Evolutionary conservation across 305 asterid genomes (phyloP).

Genomic region (Rubia tinctorum): DNA sequence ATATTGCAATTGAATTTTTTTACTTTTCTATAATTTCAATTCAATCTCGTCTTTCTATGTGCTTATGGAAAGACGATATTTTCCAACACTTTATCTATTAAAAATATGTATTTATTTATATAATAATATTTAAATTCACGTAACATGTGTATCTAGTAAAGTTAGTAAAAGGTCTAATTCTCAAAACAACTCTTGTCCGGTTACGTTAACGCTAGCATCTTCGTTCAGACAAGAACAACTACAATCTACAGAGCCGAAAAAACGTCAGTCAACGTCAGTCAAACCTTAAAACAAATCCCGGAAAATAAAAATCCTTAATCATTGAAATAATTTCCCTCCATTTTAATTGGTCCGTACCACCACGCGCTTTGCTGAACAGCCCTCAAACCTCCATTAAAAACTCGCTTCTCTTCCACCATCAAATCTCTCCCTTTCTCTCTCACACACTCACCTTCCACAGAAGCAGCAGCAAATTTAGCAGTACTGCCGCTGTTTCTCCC

Average conservation of each 20-base stretch:
- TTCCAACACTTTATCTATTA: no score
- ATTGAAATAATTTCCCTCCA: neutral
- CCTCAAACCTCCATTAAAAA: conserved; percentile 8
- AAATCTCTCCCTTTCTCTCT: neutral
- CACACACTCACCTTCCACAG: conserved; percentile 8
- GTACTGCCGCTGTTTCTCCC: neutral
- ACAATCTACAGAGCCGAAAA: neutral
- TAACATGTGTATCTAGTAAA: no score
- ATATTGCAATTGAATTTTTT: no score
- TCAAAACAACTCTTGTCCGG: neutral
- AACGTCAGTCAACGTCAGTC: neutral
- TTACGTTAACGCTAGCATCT: neutral
- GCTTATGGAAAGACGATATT: no score
- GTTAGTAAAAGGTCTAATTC: neutral
- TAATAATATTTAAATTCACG: no score
- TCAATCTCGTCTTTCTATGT: no score
- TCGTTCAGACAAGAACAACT: neutral
- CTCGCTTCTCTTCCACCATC: conserved; percentile 1
- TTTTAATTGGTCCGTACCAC: conserved; percentile 1
- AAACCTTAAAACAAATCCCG: neutral
- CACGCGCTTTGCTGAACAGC: conserved; percentile 9
- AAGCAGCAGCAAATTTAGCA: conserved; percentile 2
- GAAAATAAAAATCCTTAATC: neutral
- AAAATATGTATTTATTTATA: no score
- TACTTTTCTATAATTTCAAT: no score